phyloP scores from a whole-genome alignment of 208 protist species.

The Polymyxa betae region DNA sequence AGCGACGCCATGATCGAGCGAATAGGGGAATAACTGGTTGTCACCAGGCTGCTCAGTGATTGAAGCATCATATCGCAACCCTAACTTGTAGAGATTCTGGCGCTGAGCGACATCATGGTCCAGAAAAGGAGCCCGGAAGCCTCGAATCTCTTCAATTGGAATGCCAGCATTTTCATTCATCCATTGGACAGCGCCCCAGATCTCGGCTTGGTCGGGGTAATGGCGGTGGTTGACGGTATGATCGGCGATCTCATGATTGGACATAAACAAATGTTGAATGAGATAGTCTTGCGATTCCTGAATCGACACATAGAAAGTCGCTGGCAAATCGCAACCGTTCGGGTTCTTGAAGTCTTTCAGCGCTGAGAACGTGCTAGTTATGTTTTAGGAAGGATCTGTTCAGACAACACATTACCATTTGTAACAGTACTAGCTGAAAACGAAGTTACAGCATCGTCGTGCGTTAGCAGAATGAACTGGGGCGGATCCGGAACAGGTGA shows the following conservation, averaged over 20 bases:
- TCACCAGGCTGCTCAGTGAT: not conserved
- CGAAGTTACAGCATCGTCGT: conserved; percentile 10
- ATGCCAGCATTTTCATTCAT: not conserved
- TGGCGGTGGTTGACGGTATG: not conserved
- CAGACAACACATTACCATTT: not conserved
- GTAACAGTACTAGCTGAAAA: not conserved
- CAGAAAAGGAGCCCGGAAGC: conserved; percentile 28
- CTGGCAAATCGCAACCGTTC: conserved; percentile 13
- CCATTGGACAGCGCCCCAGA: not conserved
- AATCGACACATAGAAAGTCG: conserved; percentile 14
- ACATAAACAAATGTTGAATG: not conserved
- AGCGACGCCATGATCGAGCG: conserved; percentile 40
- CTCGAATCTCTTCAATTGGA: not conserved
- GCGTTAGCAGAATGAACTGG: conserved; percentile 30
- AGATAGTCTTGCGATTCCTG: not conserved
- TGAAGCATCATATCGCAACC: not conserved
- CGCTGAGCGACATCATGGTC: conserved; percentile 1
- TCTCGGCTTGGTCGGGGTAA: not conserved
- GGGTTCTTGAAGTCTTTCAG: not conserved
- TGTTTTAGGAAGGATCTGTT: not conserved
- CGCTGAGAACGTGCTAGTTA: not conserved
- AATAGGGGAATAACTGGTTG: not conserved
- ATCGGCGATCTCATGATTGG: conserved; percentile 35
- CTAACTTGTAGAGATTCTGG: not conserved
- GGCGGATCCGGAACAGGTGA: not conserved